Conservation (phyloP, 129 eudicot species). For the Solidago caesia region DNA sequence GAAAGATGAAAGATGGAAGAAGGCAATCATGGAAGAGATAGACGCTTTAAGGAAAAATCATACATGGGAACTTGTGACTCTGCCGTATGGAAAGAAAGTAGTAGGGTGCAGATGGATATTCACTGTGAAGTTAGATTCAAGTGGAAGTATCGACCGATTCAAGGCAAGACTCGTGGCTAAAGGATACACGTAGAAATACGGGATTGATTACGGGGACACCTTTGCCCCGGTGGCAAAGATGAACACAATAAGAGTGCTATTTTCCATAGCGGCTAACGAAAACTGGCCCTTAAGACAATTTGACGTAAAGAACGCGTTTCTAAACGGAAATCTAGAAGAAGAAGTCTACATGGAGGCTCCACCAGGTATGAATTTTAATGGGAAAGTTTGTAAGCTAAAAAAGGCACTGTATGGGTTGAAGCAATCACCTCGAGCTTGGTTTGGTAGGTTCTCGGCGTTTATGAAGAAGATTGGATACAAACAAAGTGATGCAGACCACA, state of each 20-base stretch:
- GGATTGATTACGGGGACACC: neutral
- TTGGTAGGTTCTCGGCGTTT: neutral
- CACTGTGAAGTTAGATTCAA: neutral
- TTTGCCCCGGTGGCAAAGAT: neutral
- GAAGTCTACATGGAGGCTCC: neutral
- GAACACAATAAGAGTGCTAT: neutral
- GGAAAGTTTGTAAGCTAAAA: neutral
- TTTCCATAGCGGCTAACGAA: neutral
- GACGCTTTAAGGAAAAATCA: neutral
- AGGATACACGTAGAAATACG: neutral
- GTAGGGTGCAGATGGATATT: neutral
- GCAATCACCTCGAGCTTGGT: neutral
- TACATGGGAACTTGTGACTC: neutral
- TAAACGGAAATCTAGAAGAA: neutral
- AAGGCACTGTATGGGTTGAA: neutral
- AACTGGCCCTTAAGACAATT: neutral
- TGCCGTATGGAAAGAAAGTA: neutral
- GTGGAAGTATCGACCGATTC: neutral
- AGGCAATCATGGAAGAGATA: neutral
- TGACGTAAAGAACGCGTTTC: neutral
- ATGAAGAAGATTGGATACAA: neutral
- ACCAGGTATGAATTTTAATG: neutral
- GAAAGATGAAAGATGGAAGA: neutral
- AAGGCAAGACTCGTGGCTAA: neutral
- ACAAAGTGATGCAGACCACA: neutral